Evolutionary conservation across 179 eudicot genomes (phyloP), one percentile per base, ranked within the genome.

Genomic region (Dionaea muscipula): DNA sequence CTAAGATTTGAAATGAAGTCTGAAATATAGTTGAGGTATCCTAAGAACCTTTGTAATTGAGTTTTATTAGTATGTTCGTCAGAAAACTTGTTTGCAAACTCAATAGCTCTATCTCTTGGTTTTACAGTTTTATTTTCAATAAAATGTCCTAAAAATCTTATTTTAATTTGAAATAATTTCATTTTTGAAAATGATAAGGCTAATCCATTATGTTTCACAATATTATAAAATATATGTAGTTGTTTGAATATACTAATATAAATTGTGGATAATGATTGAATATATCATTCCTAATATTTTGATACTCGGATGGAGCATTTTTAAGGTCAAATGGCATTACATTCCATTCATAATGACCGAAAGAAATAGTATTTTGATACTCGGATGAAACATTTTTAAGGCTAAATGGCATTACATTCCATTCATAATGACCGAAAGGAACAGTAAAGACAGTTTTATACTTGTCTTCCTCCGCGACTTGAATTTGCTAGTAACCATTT

Each of bases 271-370:
- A 47, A 3, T 26, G 51, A 24, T 7, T 47, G 8, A 53, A 53
- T n/a, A 35, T 53, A 20, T 53, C 44, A 53, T 33, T 37, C 45
- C 33, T 36, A 2, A 53, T 37, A 36, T 33, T 40, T 40, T 53
- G 27, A 14, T n/a, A 53, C 35, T 53, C 20, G 8, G 26, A 53
- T 1, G 27, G 45, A 1, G 45, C 45, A 53, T 53, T 20, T 24
- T 47, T 47, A 19, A 22, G 21, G 7, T 21, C 12, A 18, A 46
- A 46, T 18, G 25, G 25, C 50, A 53, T 22, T 1, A 56, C 60
- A 41, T 56, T 56, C 49, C 60, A 40, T 15, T 40, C 60, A 26
- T 41, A 56, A 24, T 56, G 60, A 0, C 50, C 50, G 26, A 40
- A 56, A 0, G 36, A 17, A 12, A 19, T 14, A 2, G 17, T 54